Percentiles rank a stretch among this genome's conserved stretches.
phyloP scores from a whole-genome alignment of 2,329 filamentous ascomycete genomes.

The Sporothrix sp. region DNA sequence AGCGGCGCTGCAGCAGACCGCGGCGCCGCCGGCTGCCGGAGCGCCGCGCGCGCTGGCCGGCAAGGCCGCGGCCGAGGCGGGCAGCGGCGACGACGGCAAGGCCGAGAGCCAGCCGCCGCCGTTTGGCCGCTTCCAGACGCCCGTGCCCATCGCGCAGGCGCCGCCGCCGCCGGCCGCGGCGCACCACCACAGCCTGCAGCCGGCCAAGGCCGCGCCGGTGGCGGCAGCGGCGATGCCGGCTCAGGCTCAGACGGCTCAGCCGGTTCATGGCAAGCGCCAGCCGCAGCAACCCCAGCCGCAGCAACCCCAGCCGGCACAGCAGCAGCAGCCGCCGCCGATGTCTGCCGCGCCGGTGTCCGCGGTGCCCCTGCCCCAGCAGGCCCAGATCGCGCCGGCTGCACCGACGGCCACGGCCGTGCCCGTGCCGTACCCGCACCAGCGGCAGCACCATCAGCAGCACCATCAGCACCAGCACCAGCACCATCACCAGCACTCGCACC shows the following conservation, averaged over 20 bases:
- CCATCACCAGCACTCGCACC: conserved; percentile 23
- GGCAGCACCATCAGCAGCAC: conserved; percentile 24
- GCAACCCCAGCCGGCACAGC: conserved; percentile 8
- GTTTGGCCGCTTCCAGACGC: conserved; percentile 25
- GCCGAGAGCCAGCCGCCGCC: conserved; percentile 28
- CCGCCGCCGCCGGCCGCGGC: conserved; percentile 20
- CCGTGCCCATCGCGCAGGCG: conserved; percentile 26
- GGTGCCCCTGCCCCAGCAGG: conserved; percentile 11
- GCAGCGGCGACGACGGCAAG: conserved; percentile 28
- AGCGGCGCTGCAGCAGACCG: neutral
- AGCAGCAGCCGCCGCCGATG: conserved; percentile 9
- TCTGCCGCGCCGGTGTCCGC: conserved; percentile 18
- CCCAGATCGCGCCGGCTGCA: conserved; percentile 3
- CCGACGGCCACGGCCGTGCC: no score
- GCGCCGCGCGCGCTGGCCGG: neutral
- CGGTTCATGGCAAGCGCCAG: conserved; percentile 17
- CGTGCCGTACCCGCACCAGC: conserved; percentile 1
- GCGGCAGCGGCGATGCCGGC: neutral
- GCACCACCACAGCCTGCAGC: conserved; percentile 14
- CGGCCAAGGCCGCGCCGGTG: neutral
- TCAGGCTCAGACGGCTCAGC: conserved; percentile 7
- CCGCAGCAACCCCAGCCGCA: conserved; percentile 15
- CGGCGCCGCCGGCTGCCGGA: neutral
- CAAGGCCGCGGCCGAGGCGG: conserved; percentile 2
- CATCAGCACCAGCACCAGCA: conserved; percentile 12